These are phyloP conservation scores for Malus domestica DNA, from an alignment of 306 rosid species.

Conservation along the genomic window ASM211411v1 NC_041797.1:37174001-37174500, in stretches of 20 bases:
- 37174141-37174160: constrained; percentile 83
- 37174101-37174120: constrained; percentile 86
- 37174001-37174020: neutral
- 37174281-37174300: constrained; percentile 76
- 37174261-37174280: constrained; percentile 56
- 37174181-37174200: constrained; percentile 79
- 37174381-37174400: neutral
- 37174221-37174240: constrained; percentile 80
- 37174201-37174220: constrained; percentile 62
- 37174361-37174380: neutral
- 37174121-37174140: constrained; percentile 88
- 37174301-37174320: constrained; percentile 45
- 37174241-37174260: constrained; percentile 66
- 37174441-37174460: constrained; percentile 36
- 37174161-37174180: constrained; percentile 64
- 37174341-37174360: constrained; percentile 25
- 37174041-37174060: neutral
- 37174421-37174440: neutral
- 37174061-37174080: constrained; percentile 40
- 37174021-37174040: neutral
- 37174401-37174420: neutral
- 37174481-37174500: constrained; percentile 65
- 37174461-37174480: constrained; percentile 76
- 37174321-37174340: constrained; percentile 54
- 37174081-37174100: constrained; percentile 93